A percentile compares a stretch with the other conserved stretches of the same genome.
Evolutionary conservation across 2,329 filamentous ascomycete species (phyloP).

Genomic region (Colletotrichum sp.): DNA sequence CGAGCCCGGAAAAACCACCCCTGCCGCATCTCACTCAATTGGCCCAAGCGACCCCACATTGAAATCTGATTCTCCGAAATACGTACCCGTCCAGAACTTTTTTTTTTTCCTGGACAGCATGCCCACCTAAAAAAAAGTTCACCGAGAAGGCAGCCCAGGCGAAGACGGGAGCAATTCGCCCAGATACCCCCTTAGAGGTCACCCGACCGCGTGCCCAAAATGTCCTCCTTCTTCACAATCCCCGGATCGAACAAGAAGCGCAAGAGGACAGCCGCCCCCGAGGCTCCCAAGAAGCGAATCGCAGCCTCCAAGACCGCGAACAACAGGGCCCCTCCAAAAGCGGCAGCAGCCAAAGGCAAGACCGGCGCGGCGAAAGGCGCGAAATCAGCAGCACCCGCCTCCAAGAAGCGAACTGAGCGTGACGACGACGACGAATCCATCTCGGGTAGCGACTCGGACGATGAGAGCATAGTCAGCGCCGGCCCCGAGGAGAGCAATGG

Average conservation of each 20-base stretch:
- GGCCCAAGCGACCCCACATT: conserved; percentile 1
- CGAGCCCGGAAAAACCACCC: conserved; percentile 13
- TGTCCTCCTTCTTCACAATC: conserved; percentile 96
- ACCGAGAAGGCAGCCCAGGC: conserved; percentile 21
- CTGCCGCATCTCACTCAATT: neutral
- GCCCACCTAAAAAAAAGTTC: conserved; percentile 26
- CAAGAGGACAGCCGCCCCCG: conserved; percentile 68
- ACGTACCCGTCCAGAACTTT: conserved; percentile 37
- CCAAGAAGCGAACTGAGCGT: conserved; percentile 53
- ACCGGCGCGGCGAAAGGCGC: conserved; percentile 24
- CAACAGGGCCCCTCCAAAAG: conserved; percentile 46
- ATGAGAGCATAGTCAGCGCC: conserved; percentile 49
- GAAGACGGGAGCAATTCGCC: conserved; percentile 28
- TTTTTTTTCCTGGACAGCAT: conserved; percentile 36
- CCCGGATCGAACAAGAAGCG: conserved; percentile 90
- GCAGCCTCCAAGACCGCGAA: conserved; percentile 48
- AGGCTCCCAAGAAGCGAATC: conserved; percentile 65
- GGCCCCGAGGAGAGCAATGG: conserved; percentile 51
- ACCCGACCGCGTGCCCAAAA: conserved; percentile 43
- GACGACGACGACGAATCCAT: conserved; percentile 70
- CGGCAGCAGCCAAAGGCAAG: conserved; percentile 29
- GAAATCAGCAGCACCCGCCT: conserved; percentile 32
- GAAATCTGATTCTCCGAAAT: conserved; percentile 13
- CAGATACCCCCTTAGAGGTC: conserved; percentile 6
- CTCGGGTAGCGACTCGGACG: conserved; percentile 81